These are phyloP conservation scores for Neophaeococcomyces aloes DNA, from an alignment of 2,329 filamentous ascomycete species.

Conservation along the genomic window DNA sequence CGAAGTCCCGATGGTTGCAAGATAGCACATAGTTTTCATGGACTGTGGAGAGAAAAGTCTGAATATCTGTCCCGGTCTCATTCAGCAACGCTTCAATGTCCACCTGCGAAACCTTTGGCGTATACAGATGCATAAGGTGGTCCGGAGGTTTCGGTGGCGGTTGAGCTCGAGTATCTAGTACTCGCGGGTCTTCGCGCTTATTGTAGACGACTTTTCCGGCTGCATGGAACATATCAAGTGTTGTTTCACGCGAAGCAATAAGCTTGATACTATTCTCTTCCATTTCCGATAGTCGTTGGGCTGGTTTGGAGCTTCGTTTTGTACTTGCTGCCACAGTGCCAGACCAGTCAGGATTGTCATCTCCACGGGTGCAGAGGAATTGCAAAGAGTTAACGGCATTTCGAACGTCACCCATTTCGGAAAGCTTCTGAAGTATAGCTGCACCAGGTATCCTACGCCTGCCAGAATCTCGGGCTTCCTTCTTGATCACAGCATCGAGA, in stretches of 20 bases:
- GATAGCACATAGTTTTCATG: conserved; percentile 92
- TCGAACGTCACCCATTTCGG: conserved; percentile 81
- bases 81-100: conserved; percentile 69
- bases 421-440: conserved; percentile 64
- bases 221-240: conserved; percentile 87
- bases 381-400: conserved; percentile 88
- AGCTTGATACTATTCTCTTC: conserved; percentile 71
- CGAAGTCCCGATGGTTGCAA: conserved; percentile 58
- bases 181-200: conserved; percentile 57
- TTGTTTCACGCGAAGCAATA: conserved; percentile 77
- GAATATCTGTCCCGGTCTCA: conserved; percentile 83
- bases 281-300: conserved; percentile 55
- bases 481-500: conserved; percentile 67
- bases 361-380: conserved; percentile 78
- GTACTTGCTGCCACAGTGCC: conserved; percentile 59
- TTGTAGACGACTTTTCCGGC: conserved; percentile 96
- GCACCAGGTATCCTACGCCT: conserved; percentile 66
- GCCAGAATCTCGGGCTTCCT: conserved; percentile 71
- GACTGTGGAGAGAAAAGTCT: conserved; percentile 78
- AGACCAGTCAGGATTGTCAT: conserved; percentile 63
- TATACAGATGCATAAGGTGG: conserved; percentile 47
- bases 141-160: conserved; percentile 45
- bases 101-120: conserved; percentile 55
- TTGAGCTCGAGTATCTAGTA: conserved; percentile 22
- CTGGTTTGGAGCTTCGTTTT: conserved; percentile 46